Base-by-base conservation (phyloP, 2,329 filamentous ascomycete genomes). In the Colletotrichum eleusines region DNA sequence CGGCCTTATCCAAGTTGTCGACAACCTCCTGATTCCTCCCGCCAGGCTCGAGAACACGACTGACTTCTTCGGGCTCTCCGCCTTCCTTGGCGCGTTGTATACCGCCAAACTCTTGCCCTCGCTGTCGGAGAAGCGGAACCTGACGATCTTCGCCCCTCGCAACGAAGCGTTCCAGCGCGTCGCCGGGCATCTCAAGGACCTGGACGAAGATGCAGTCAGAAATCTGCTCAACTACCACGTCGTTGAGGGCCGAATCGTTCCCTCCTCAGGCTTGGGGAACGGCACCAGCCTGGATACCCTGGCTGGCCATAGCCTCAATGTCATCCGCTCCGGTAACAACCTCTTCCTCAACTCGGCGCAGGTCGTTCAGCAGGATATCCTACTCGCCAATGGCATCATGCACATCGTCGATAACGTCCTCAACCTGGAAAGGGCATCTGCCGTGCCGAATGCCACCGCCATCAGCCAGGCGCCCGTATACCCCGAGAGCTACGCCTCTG, bases 201-300 rank as follows among this genome's bases (percentile, higher is more conserved):
- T 87, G 3, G 79, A 79, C 62, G 74, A 74, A 1, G 76, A 79
- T 11, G 79, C 85, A 11, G 79, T 88, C 3, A 74, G 78, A 12
- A 74, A 75, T n/a, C 81, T 90, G 23, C 80, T 90, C 8, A 75
- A 81, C 33, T 90, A 90, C 78, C 88, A 90, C 77, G 81, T 90
- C 57, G 80, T 90, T 33, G 83, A 85, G n/a, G 84, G 82, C 63
- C 81, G 81, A 8, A 83, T 90, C 1, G 78, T 85, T 2, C 89
- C 89, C 76, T 87, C 85, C 23, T 79, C 81, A 1, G 70, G 75
- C 46, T 77, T 85, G 23, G 64, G 44, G 11, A 73, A 73, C 35
- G 72, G 70, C 58, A 73, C 76, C 9, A 68, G 67, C 5, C 73
- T 81, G 18, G n/a, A 65, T 1, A 85, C 84, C 0, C 78, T 87